Evolutionary conservation across 495 filamentous ascomycete genomes (phyloP).

Genomic region (Aspergillus bertholletiae): DNA sequence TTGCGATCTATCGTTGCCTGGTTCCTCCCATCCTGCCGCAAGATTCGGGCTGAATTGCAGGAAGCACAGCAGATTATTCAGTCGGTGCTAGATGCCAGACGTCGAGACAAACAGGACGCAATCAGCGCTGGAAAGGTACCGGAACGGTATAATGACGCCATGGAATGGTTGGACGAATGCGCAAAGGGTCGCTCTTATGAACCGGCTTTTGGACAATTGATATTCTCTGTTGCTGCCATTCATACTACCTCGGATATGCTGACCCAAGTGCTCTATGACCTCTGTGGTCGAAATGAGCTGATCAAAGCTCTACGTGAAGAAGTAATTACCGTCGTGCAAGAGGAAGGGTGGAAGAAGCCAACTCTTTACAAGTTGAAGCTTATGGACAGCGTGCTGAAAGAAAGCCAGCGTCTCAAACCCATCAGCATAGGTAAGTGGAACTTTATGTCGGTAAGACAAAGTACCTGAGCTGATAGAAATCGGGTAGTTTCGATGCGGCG

Average conservation of each 20-base stretch:
- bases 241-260: conserved; percentile 26
- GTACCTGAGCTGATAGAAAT: too few relatives aligned
- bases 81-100: conserved; percentile 14
- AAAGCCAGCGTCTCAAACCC: conserved; percentile 21
- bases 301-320: conserved; percentile 15
- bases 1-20: conserved; percentile 19
- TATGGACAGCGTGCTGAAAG: conserved; percentile 23
- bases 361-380: conserved; percentile 33
- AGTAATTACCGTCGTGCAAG: conserved; percentile 4
- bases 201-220: conserved; percentile 14
- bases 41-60: conserved; percentile 10
- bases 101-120: conserved; percentile 9
- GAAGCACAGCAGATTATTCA: conserved; percentile 18
- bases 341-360: conserved; percentile 27
- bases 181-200: conserved; percentile 17
- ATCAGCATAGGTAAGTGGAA: conserved; percentile 22
- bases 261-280: conserved; percentile 22
- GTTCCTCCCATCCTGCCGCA: conserved; percentile 17
- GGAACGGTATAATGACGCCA: conserved; percentile 10
- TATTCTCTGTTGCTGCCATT: conserved; percentile 25
- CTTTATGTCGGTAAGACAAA: too few relatives aligned
- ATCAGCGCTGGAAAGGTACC: background rate
- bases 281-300: conserved; percentile 16
- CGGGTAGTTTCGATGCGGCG: too few relatives aligned
- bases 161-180: conserved; percentile 24